Evolutionary conservation across 1,139 yeast genomes (phyloP).

Genomic region (Arxiozyma slooffiae): DNA sequence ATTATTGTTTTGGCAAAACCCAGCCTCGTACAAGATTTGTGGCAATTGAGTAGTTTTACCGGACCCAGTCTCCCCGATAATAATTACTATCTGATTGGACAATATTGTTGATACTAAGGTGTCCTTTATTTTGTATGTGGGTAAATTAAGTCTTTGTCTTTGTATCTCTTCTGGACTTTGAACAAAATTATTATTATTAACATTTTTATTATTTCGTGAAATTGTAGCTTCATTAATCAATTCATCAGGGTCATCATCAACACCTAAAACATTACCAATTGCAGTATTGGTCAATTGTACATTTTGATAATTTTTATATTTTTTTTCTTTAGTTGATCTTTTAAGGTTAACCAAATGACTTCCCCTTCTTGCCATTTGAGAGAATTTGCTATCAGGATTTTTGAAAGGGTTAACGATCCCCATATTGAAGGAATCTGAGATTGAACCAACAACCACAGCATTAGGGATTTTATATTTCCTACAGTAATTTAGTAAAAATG

Average conservation of each 20-base stretch:
- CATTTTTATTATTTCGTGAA: not conserved
- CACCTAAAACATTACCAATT: constrained; percentile 49
- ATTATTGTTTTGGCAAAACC: constrained; percentile 28
- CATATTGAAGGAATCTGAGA: constrained; percentile 37
- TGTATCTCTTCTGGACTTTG: constrained; percentile 20
- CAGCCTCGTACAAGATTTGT: constrained; percentile 74
- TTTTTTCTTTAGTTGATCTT: constrained; percentile 48
- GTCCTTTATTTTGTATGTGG: constrained; percentile 63
- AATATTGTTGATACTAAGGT: constrained; percentile 52
- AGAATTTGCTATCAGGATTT: constrained; percentile 73
- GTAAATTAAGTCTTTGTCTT: constrained; percentile 51
- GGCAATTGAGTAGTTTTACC: constrained; percentile 94
- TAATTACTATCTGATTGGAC: constrained; percentile 75
- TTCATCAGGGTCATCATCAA: constrained; percentile 28
- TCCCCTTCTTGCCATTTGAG: constrained; percentile 61
- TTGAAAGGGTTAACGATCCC: constrained; percentile 50
- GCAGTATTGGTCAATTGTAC: constrained; percentile 46
- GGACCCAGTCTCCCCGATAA: constrained; percentile 94
- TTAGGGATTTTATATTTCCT: constrained; percentile 9
- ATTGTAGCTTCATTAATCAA: constrained; percentile 9
- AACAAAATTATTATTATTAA: not conserved
- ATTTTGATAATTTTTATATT: constrained; percentile 40
- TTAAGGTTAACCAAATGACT: constrained; percentile 58
- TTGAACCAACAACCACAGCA: constrained; percentile 29
- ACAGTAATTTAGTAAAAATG: constrained; percentile 18